Conservation (phyloP, 768 basidiomycete genomes). For the Lepiota venenata region DNA sequence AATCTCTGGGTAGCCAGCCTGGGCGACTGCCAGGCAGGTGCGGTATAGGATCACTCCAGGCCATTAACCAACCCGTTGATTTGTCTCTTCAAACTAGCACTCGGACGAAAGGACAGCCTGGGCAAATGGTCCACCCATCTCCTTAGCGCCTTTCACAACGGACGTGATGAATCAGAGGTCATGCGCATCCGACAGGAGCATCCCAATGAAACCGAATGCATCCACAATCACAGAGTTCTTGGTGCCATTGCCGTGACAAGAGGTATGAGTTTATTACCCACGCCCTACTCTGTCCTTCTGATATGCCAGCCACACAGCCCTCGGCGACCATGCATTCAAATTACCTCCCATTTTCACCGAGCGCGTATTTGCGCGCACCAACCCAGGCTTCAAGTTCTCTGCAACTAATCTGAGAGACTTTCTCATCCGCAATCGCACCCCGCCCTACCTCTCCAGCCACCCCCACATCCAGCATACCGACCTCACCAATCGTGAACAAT, state of each 20-base stretch:
- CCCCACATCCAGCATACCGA: constrained; percentile 41
- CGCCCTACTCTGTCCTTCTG: neutral
- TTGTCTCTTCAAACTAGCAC: constrained; percentile 28
- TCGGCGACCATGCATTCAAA: constrained; percentile 56
- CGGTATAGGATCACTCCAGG: constrained; percentile 9
- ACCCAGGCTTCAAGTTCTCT: constrained; percentile 32
- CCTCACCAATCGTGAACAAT: constrained; percentile 21
- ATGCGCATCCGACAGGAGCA: constrained; percentile 40
- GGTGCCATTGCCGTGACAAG: constrained; percentile 56
- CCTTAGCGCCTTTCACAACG: constrained; percentile 50
- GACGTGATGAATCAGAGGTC: constrained; percentile 37
- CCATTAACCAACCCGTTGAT: neutral
- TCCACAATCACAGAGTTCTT: constrained; percentile 43
- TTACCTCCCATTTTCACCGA: constrained; percentile 44
- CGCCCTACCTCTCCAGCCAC: constrained; percentile 48
- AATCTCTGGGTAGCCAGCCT: constrained; percentile 56
- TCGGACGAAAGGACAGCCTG: constrained; percentile 30
- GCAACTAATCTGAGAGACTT: constrained; percentile 35
- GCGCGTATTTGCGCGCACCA: constrained; percentile 40
- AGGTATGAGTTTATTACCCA: constrained; percentile 29
- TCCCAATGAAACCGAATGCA: constrained; percentile 41
- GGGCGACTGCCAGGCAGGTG: constrained; percentile 55
- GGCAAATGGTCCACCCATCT: constrained; percentile 36
- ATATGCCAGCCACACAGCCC: constrained; percentile 28
- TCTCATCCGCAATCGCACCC: constrained; percentile 42